Evolutionary conservation across 768 basidiomycete species (phyloP).

Genomic region (Podaxis sp.): DNA sequence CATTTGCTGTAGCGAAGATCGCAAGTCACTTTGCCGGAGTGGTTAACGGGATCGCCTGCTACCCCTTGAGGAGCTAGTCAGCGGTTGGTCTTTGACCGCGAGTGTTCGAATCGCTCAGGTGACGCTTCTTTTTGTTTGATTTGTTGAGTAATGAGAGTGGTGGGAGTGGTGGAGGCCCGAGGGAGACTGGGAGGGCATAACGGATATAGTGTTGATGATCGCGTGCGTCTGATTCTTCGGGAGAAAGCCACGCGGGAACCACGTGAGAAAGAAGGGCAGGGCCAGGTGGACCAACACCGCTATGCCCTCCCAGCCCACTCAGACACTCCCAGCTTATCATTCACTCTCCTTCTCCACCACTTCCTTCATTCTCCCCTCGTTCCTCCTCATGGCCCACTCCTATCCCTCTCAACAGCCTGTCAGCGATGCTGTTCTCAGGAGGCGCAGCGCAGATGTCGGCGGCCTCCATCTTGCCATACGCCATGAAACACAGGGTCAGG

Average conservation of each 20-base stretch:
- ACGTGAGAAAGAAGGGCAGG: slow-evolving; percentile 40
- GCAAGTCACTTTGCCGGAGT: slow-evolving; percentile 89
- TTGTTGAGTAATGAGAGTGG: background rate
- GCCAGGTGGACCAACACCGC: background rate
- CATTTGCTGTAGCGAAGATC: background rate
- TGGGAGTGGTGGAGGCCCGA: background rate
- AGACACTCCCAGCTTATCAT: slow-evolving; percentile 16
- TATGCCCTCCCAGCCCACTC: background rate
- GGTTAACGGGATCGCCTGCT: slow-evolving; percentile 66
- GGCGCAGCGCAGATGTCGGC: slow-evolving; percentile 87
- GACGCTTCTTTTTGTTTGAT: slow-evolving; percentile 23
- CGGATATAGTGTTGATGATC: too few species aligned
- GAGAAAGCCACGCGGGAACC: slow-evolving; percentile 42
- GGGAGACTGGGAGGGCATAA: too few species aligned
- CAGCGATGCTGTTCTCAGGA: slow-evolving; percentile 14
- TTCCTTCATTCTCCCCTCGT: slow-evolving; percentile 13
- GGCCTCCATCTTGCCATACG: slow-evolving; percentile 80
- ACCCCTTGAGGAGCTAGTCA: slow-evolving; percentile 15
- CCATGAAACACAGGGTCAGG: slow-evolving; percentile 61
- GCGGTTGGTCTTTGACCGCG: slow-evolving; percentile 31
- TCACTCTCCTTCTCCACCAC: slow-evolving; percentile 18
- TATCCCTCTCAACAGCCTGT: background rate
- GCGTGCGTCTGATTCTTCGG: background rate
- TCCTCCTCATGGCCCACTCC: slow-evolving; percentile 8
- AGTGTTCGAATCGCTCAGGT: slow-evolving; percentile 37